phyloP scores from a whole-genome alignment of 257 asterid species.

The Cordia subcordata region DNA sequence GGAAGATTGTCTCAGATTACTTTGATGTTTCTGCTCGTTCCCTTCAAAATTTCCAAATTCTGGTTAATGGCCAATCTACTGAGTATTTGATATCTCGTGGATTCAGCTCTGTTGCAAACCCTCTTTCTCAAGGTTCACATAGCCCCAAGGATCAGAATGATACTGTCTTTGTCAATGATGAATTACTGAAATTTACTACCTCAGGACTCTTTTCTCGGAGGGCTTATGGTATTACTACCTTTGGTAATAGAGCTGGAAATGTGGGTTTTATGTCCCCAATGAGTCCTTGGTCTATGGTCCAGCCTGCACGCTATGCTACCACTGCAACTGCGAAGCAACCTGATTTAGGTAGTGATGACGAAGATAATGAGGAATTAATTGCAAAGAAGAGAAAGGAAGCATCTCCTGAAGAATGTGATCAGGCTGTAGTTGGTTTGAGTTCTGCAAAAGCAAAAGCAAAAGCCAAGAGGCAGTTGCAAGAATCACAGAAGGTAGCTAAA shows the following conservation, averaged over 20 bases:
- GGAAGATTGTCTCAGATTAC: conserved; percentile 44
- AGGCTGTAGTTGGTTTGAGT: conserved; percentile 79
- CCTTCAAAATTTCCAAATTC: conserved; percentile 31
- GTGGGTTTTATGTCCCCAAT: conserved; percentile 28
- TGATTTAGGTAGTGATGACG: conserved; percentile 54
- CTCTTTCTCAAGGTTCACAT: conserved; percentile 23
- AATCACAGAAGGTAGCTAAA: conserved; percentile 44
- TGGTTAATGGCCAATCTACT: conserved; percentile 30
- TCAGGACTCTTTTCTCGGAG: conserved; percentile 28
- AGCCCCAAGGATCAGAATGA: conserved; percentile 22
- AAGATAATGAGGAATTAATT: conserved; percentile 43
- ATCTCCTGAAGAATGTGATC: conserved; percentile 91
- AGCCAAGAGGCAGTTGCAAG: conserved; percentile 54
- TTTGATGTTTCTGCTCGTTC: conserved; percentile 39
- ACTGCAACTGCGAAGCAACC: conserved; percentile 68
- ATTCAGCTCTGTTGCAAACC: conserved; percentile 34
- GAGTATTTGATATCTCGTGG: conserved; percentile 22
- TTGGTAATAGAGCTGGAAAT: conserved; percentile 31
- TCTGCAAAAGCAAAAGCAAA: conserved; percentile 87
- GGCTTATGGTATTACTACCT: conserved; percentile 23
- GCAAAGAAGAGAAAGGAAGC: conserved; percentile 68
- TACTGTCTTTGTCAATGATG: conserved; percentile 23
- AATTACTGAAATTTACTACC: conserved; percentile 23
- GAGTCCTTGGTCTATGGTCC: conserved; percentile 40
- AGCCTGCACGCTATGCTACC: conserved; percentile 45